A percentile compares a stretch with the other conserved stretches of the same genome.
These are phyloP conservation scores for Mycena haematopus DNA, from an alignment of 768 basidiomycete species.

Conservation along the genomic window DNA sequence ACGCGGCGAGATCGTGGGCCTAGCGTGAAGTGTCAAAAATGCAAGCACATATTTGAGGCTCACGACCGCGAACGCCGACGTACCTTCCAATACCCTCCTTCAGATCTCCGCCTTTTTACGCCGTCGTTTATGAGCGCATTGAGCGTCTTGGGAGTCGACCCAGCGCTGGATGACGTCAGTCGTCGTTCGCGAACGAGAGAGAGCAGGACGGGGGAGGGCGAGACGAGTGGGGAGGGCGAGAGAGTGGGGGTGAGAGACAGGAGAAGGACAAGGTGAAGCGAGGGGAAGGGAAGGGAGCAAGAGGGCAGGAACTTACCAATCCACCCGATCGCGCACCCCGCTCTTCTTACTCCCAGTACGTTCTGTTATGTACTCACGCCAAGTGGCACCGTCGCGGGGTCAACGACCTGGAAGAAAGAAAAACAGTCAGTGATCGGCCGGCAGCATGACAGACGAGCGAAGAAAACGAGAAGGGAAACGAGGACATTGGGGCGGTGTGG, in stretches of 20 bases:
- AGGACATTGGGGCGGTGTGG: too few species aligned
- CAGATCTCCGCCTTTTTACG: conserved; percentile 73
- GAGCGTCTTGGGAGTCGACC: conserved; percentile 83
- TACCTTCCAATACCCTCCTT: conserved; percentile 58
- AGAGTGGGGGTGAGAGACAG: too few species aligned
- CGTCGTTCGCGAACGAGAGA: too few species aligned
- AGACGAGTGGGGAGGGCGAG: neutral
- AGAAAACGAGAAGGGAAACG: neutral
- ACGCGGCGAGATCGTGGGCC: conserved; percentile 64
- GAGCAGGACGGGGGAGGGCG: neutral
- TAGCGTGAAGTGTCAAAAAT: conserved; percentile 23
- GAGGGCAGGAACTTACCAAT: conserved; percentile 72
- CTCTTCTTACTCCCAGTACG: conserved; percentile 78
- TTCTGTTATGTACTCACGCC: conserved; percentile 68
- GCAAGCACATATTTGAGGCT: neutral
- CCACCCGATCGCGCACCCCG: conserved; percentile 66
- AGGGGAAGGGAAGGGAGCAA: neutral
- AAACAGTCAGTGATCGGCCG: conserved; percentile 1
- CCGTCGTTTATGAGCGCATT: conserved; percentile 76
- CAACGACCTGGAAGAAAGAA: conserved; percentile 69
- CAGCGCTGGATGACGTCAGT: conserved; percentile 69
- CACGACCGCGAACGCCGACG: neutral
- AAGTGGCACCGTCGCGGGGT: conserved; percentile 68
- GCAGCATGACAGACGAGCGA: neutral
- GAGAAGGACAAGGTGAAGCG: conserved; percentile 5